phyloP scores from a whole-genome alignment of 177 flowering plant species.

The Vitis hybrid region DNA sequence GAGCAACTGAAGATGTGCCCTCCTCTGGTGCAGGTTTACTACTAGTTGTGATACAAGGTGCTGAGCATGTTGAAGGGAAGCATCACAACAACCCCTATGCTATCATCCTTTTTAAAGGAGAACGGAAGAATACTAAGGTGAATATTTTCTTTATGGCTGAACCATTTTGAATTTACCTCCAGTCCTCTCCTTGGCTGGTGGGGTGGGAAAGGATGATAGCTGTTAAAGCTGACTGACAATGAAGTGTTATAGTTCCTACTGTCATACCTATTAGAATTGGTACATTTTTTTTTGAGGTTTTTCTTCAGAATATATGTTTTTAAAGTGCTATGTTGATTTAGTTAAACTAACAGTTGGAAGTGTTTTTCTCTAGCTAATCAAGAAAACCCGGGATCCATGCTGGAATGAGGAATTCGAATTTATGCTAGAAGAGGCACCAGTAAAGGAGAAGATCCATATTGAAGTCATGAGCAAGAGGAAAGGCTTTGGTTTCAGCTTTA shows the following conservation, averaged over 20 bases:
- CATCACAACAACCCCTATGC: slow-evolving; percentile 72
- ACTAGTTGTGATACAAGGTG: slow-evolving; percentile 48
- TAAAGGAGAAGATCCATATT: slow-evolving; percentile 56
- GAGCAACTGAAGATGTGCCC: slow-evolving; percentile 3
- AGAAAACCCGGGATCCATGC: slow-evolving; percentile 59
- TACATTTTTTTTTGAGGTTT: no score
- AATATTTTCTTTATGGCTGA: background rate
- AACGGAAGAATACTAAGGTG: slow-evolving; percentile 74
- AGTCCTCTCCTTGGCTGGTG: no score
- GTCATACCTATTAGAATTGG: no score
- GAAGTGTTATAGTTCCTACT: no score
- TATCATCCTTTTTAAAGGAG: slow-evolving; percentile 58
- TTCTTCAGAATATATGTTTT: no score
- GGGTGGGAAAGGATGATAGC: no score
- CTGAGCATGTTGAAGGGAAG: slow-evolving; percentile 73
- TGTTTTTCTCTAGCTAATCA: slow-evolving; percentile 36
- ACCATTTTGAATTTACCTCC: no score
- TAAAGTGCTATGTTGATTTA: no score
- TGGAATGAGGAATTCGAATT: slow-evolving; percentile 92
- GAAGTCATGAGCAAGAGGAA: slow-evolving; percentile 59
- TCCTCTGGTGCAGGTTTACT: slow-evolving; percentile 59
- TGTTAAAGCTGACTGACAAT: no score
- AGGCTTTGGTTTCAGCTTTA: slow-evolving; percentile 33
- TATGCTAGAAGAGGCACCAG: slow-evolving; percentile 74
- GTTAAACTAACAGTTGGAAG: background rate